Conservation (phyloP, 2,329 filamentous ascomycete genomes). For the Pyrenochaeta sp. region DNA sequence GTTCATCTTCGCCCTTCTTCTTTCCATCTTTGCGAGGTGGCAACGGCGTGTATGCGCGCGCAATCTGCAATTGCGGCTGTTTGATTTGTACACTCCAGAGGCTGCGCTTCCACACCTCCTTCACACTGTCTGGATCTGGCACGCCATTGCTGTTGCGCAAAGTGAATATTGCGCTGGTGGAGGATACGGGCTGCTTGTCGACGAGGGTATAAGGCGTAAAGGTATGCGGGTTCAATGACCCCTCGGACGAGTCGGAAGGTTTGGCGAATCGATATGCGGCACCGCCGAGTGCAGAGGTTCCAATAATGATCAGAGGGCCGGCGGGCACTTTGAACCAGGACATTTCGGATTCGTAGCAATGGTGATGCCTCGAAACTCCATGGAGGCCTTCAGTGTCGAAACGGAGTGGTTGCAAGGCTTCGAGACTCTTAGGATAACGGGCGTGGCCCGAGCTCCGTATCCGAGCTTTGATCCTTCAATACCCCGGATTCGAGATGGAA, state of each 20-base stretch:
- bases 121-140: slow-evolving; percentile 40
- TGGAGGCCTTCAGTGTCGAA: not conserved
- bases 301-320: slow-evolving; percentile 43
- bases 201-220: slow-evolving; percentile 74
- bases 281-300: slow-evolving; percentile 44
- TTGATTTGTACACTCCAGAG: slow-evolving; percentile 93
- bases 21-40: slow-evolving; percentile 62
- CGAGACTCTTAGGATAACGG: slow-evolving; percentile 14
- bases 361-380: not conserved
- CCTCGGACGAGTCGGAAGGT: slow-evolving; percentile 31
- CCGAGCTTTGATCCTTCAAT: not conserved
- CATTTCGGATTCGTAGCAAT: slow-evolving; percentile 23
- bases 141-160: slow-evolving; percentile 56
- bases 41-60: slow-evolving; percentile 88
- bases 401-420: not conserved
- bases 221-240: slow-evolving; percentile 62
- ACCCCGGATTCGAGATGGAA: not conserved
- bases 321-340: slow-evolving; percentile 40
- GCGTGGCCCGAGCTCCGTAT: slow-evolving; percentile 6
- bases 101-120: slow-evolving; percentile 64
- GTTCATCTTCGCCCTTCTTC: slow-evolving; percentile 32
- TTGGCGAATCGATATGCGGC: slow-evolving; percentile 44
- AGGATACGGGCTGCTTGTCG: slow-evolving; percentile 68
- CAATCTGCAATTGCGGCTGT: slow-evolving; percentile 93
- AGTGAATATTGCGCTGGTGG: slow-evolving; percentile 74